Conservation (phyloP, 331 rosid genomes). For the Acacia pycnantha region DNA sequence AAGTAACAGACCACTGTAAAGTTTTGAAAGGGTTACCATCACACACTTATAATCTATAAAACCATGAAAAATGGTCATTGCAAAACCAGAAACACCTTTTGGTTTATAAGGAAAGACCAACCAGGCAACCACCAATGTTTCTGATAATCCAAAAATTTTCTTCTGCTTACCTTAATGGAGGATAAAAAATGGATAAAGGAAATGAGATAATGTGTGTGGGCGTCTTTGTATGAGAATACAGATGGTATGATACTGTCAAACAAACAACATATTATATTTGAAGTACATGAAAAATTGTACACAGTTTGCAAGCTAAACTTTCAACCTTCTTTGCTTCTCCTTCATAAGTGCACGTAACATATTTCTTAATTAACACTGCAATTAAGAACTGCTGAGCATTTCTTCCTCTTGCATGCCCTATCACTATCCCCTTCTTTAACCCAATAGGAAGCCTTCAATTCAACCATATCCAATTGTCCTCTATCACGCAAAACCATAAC, state of each 20-base stretch:
- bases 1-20: background rate
- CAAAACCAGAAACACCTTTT: background rate
- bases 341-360: background rate
- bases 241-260: background rate
- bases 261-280: background rate
- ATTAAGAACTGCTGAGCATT: background rate
- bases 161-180: conserved; percentile 1
- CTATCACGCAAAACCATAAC: background rate
- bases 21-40: background rate
- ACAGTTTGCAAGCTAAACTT: background rate
- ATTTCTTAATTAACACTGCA: background rate
- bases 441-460: background rate
- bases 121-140: background rate
- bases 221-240: background rate
- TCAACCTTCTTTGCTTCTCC: background rate
- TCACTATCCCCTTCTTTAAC: background rate
- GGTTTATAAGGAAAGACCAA: background rate
- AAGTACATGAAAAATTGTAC: background rate
- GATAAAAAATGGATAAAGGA: background rate
- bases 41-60: background rate
- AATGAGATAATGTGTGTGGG: background rate
- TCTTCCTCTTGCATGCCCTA: background rate
- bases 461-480: background rate
- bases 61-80: background rate
- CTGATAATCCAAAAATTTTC: background rate